A percentile compares a stretch with the other conserved stretches of the same genome.
These are phyloP conservation scores for Ophiognomonia clavigignenti-juglandacearum DNA, from an alignment of 2,329 filamentous ascomycete genomes.

Conservation along the genomic window DNA sequence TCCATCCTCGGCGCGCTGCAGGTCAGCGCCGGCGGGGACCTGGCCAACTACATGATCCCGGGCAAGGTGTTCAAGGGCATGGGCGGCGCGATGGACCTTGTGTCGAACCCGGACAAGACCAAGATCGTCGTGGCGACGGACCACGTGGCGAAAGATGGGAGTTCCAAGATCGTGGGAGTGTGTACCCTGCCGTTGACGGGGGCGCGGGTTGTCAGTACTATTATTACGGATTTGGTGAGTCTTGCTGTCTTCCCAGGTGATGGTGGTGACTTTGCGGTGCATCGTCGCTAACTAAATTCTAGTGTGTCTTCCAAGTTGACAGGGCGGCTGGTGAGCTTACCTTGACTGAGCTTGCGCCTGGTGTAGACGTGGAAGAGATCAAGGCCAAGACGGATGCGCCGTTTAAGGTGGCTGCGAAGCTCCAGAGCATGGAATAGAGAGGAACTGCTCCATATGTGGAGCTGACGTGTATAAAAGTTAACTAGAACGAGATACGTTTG, in stretches of 20 bases:
- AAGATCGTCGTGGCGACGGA: constrained; percentile 70
- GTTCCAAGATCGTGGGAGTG: constrained; percentile 59
- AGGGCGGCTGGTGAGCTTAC: constrained; percentile 56
- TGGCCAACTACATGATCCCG: constrained; percentile 88
- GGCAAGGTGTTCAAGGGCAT: constrained; percentile 87
- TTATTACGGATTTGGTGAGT: constrained; percentile 68
- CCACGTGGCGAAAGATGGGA: constrained; percentile 64
- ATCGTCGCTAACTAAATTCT: neutral
- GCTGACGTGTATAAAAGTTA: too few species aligned
- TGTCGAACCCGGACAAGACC: constrained; percentile 65
- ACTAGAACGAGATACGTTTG: too few species aligned
- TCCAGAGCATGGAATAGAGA: constrained; percentile 41
- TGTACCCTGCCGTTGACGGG: constrained; percentile 64
- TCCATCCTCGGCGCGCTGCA: constrained; percentile 80
- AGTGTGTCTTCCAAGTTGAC: constrained; percentile 69
- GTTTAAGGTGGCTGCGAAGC: constrained; percentile 56
- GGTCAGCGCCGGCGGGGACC: constrained; percentile 71
- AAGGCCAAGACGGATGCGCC: constrained; percentile 64
- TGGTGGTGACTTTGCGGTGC: neutral
- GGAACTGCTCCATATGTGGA: too few species aligned
- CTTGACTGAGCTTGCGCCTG: constrained; percentile 66
- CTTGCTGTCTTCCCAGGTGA: neutral
- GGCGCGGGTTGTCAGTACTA: constrained; percentile 62
- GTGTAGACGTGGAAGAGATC: constrained; percentile 64
- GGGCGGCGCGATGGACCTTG: constrained; percentile 73